Evolutionary conservation across 2,329 filamentous ascomycete genomes (phyloP), one percentile per base, ranked within the genome.

Genomic region (Bertia moriformis): DNA sequence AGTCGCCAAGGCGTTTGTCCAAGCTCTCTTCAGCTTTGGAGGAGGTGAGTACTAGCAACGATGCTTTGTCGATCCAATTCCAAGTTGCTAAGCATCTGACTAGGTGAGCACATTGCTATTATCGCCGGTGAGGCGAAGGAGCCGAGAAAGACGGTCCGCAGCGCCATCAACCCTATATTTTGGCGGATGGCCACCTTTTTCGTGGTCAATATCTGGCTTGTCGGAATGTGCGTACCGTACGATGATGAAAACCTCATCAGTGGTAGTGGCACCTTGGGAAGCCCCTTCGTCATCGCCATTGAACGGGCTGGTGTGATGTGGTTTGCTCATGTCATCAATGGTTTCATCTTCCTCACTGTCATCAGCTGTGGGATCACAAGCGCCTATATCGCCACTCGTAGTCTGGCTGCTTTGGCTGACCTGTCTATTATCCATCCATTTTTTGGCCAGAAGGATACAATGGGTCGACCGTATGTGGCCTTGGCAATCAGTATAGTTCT

Each of bases 351-450:
- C 39, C 38, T 57, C 5, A 52, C 49, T 4, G 55, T 57, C 5
- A 50, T 57, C 18, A 53, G 49, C 41, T 57, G 54, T 39, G 53
- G 52, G 1, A 52, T 57, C 7, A 57, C 55, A 1, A 54, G 51
- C 40, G 46, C 51, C 4, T 57, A 57, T 36, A 47, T 57, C 4
- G 50, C 53, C 1, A 57, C 52, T 40, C 49, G 54, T 14, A 52
- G 51, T 40, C 40, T 57, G 15, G 53, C 52, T n/a, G 51, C 52
- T 1, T 39, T 57, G 17, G 44, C 52, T 0, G 54, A 57, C 19
- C 38, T 56, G 19, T 44, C 42, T n/a, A 39, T 50, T 17, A 45
- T 50, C n/a, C 48, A 49, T 37, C 43, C 41, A 3, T 14, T 42
- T 18, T 50, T 50, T 24, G 48, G 48, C 7, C 38, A 32, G 40